Percentiles rank a stretch among this genome's conserved stretches.
These are phyloP conservation scores for Starmera caribaea DNA, from an alignment of 805 yeast genomes.

Conservation along the genomic window DNA sequence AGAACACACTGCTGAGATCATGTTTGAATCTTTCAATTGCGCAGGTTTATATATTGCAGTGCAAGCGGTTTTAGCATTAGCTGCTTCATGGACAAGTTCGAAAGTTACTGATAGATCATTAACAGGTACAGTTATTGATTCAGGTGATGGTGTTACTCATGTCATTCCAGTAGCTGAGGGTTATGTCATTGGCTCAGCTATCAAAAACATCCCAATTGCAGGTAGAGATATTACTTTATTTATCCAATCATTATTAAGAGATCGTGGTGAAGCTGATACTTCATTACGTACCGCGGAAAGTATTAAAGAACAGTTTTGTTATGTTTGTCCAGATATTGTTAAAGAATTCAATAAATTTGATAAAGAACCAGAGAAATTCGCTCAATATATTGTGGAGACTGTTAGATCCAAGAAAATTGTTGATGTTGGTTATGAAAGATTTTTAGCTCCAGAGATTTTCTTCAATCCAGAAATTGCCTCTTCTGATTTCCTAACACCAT, in stretches of 20 bases:
- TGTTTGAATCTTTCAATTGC: constrained; percentile 97
- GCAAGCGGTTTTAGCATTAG: constrained; percentile 96
- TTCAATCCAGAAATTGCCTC: constrained; percentile 97
- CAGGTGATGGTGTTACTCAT: constrained; percentile 99
- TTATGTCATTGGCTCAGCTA: constrained; percentile 94
- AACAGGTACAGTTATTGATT: constrained; percentile 97
- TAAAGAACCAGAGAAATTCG: constrained; percentile 87
- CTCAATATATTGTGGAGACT: constrained; percentile 82
- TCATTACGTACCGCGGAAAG: constrained; percentile 92
- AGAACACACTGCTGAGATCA: constrained; percentile 96
- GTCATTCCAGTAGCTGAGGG: constrained; percentile 99
- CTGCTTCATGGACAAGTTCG: constrained; percentile 98
- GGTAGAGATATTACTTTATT: constrained; percentile 96
- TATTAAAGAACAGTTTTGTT: constrained; percentile 94
- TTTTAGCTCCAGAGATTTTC: constrained; percentile 97
- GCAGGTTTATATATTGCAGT: constrained; percentile 98
- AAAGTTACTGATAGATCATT: constrained; percentile 91
- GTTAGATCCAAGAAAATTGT: constrained; percentile 55
- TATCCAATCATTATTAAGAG: constrained; percentile 88
- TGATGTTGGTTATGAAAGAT: constrained; percentile 96
- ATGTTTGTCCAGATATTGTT: constrained; percentile 95
- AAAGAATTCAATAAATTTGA: constrained; percentile 93
- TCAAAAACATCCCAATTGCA: constrained; percentile 95
- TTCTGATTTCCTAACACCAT: constrained; percentile 89
- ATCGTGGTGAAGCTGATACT: constrained; percentile 93